Evolutionary conservation across 2,329 filamentous ascomycete species (phyloP).

Genomic region (Fusarium xyrophilum): DNA sequence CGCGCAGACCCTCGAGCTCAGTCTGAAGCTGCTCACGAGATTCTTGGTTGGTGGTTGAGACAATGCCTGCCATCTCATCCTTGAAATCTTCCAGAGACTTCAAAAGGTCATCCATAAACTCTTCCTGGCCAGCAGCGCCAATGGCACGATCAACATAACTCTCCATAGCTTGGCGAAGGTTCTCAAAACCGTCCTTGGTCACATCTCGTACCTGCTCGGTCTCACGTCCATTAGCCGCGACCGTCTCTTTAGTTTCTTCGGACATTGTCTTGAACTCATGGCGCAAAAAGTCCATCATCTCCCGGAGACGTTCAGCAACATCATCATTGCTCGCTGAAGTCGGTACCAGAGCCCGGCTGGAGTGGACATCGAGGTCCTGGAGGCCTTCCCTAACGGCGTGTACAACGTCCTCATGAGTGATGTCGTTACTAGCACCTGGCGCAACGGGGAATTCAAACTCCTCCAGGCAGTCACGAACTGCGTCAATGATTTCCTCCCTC

Average conservation of each 20-base stretch:
- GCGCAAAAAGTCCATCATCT: constrained; percentile 68
- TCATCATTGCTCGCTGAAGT: constrained; percentile 54
- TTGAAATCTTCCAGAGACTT: constrained; percentile 71
- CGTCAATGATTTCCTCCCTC: constrained; percentile 81
- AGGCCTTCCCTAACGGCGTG: constrained; percentile 69
- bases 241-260: constrained; percentile 76
- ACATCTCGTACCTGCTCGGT: constrained; percentile 89
- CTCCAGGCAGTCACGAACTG: constrained; percentile 85
- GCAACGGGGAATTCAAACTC: constrained; percentile 79
- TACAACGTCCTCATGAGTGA: constrained; percentile 68
- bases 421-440: constrained; percentile 58
- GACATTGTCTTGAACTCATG: constrained; percentile 66
- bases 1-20: constrained; percentile 82
- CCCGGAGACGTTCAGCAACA: constrained; percentile 63
- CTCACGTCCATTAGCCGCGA: constrained; percentile 78
- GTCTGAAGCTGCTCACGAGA: constrained; percentile 73
- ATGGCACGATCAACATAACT: constrained; percentile 76
- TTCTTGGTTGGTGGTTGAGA: constrained; percentile 55
- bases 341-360: constrained; percentile 51
- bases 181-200: constrained; percentile 85
- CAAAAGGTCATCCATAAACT: constrained; percentile 74
- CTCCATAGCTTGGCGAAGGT: constrained; percentile 80
- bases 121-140: constrained; percentile 74
- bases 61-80: constrained; percentile 70
- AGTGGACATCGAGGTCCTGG: constrained; percentile 56